A percentile compares a stretch with the other conserved stretches of the same genome.
Evolutionary conservation across 2,329 filamentous ascomycete genomes (phyloP).

Genomic region (Dactylellina sp.): DNA sequence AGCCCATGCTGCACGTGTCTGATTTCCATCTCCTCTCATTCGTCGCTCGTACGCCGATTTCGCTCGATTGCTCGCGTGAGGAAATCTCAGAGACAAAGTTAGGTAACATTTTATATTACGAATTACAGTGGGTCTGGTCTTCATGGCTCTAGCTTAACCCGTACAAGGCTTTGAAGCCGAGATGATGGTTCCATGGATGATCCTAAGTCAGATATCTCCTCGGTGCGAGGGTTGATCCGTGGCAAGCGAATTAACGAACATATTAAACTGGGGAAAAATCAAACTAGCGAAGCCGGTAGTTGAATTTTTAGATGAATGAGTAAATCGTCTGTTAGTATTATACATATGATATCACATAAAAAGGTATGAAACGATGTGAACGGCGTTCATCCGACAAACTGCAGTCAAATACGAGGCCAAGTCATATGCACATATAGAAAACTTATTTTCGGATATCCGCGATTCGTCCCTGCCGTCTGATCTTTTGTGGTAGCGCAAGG

Average conservation of each 20-base stretch:
- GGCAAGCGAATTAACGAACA: neutral
- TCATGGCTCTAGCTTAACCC: no score
- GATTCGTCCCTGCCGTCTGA: constrained; percentile 33
- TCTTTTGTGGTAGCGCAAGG: neutral
- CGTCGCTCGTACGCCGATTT: constrained; percentile 38
- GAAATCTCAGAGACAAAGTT: neutral
- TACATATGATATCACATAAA: no score
- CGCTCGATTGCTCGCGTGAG: constrained; percentile 47
- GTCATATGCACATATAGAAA: neutral
- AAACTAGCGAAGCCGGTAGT: neutral
- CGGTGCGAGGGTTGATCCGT: constrained; percentile 37
- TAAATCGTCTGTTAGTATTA: no score
- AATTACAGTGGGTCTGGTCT: neutral
- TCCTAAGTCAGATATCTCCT: constrained; percentile 43
- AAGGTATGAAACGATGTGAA: constrained; percentile 15
- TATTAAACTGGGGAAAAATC: neutral
- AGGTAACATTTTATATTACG: neutral
- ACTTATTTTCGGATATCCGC: constrained; percentile 37
- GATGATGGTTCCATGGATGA: constrained; percentile 23
- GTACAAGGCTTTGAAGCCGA: constrained; percentile 17
- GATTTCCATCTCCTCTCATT: constrained; percentile 6
- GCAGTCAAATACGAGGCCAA: constrained; percentile 36
- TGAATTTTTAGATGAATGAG: neutral
- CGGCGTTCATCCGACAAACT: constrained; percentile 35
- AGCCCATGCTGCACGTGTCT: constrained; percentile 30